A percentile compares a stretch with the other conserved stretches of the same genome.
These are phyloP conservation scores for Hypholoma fasciculare DNA, from an alignment of 768 basidiomycete genomes.

Conservation along the genomic window DNA sequence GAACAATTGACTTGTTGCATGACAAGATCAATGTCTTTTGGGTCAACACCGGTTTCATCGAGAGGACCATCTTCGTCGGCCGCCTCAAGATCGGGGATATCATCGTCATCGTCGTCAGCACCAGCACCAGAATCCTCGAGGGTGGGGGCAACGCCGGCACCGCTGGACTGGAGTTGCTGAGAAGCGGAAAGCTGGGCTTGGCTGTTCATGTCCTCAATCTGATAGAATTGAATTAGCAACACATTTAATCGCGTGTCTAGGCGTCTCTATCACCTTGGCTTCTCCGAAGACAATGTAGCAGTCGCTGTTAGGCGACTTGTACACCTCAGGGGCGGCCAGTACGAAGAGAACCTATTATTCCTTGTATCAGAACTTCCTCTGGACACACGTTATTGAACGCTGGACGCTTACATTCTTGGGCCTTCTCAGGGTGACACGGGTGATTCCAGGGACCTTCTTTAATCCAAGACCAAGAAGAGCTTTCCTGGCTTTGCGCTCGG, in stretches of 20 bases:
- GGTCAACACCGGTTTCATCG: conserved; percentile 87
- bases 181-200: conserved; percentile 76
- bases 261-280: conserved; percentile 63
- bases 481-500: conserved; percentile 95
- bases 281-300: conserved; percentile 99
- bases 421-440: conserved; percentile 90
- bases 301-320: conserved; percentile 96
- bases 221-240: not conserved
- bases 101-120: conserved; percentile 71
- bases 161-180: conserved; percentile 71
- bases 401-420: conserved; percentile 80
- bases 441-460: conserved; percentile 91
- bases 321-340: conserved; percentile 92
- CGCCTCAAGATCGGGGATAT: conserved; percentile 82
- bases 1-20: conserved; percentile 87
- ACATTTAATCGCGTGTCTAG: not conserved
- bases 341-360: conserved; percentile 79
- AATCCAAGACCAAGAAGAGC: conserved; percentile 88
- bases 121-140: conserved; percentile 53
- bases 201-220: conserved; percentile 89
- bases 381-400: not conserved
- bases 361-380: not conserved
- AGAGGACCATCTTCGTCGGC: conserved; percentile 79
- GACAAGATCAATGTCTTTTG: conserved; percentile 94
- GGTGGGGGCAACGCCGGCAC: conserved; percentile 41